Conservation (phyloP, 257 asterid genomes). For the Forsythia suspensa region DNA sequence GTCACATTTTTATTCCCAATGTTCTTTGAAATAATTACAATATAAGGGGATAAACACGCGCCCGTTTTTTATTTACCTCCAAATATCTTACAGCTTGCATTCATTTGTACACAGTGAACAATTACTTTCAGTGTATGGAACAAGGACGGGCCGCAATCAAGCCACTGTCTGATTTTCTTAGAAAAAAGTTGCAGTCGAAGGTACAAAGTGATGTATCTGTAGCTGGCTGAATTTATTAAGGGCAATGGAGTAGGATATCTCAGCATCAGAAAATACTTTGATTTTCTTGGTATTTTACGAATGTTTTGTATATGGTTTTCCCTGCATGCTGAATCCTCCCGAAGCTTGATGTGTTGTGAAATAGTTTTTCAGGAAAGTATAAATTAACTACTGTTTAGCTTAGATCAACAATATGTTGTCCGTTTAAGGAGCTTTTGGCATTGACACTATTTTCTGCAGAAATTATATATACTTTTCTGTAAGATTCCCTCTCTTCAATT, state of each 20-base stretch:
- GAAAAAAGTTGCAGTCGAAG: constrained; percentile 64
- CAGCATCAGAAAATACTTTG: neutral
- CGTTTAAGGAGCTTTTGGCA: neutral
- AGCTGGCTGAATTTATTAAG: constrained; percentile 31
- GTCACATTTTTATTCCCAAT: neutral
- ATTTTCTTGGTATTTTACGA: neutral
- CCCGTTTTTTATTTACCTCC: neutral
- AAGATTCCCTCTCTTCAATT: neutral
- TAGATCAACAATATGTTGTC: neutral
- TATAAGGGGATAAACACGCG: neutral
- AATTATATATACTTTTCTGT: neutral
- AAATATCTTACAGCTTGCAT: neutral
- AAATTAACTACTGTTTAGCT: neutral
- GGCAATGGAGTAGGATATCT: neutral
- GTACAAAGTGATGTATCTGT: constrained; percentile 31
- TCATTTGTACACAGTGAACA: constrained; percentile 48
- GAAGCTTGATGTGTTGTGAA: neutral
- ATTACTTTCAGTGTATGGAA: constrained; percentile 67
- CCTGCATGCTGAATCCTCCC: neutral
- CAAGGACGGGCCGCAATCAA: constrained; percentile 72
- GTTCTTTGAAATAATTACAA: neutral
- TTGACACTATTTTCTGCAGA: neutral
- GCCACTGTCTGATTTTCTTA: constrained; percentile 67
- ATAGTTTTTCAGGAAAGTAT: neutral
- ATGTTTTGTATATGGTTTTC: neutral